Conservation (phyloP, 1,139 yeast species). For the Debaryomyces psychrophilus region DNA sequence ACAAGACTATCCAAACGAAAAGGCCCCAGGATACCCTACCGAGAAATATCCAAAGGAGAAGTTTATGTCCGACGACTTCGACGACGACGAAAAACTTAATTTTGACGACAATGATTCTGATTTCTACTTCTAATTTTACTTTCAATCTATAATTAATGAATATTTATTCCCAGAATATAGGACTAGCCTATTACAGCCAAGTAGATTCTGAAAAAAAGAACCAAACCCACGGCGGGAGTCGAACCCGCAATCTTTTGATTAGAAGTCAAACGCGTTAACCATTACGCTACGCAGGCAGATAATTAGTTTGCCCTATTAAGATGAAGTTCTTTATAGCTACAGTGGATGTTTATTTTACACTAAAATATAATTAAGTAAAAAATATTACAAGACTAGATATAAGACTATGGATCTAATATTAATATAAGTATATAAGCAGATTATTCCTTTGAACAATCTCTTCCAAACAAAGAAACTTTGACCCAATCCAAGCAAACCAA, state of each 20-base stretch:
- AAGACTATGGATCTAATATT: not conserved
- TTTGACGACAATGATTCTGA: conserved; percentile 9
- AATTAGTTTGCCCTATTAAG: too few relatives aligned
- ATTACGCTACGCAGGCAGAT: conserved; percentile 32
- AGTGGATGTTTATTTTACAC: too few relatives aligned
- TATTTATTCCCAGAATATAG: not conserved
- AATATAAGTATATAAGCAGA: not conserved
- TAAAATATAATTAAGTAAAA: too few relatives aligned
- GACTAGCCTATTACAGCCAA: not conserved
- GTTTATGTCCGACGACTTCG: not conserved
- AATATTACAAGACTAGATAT: too few relatives aligned
- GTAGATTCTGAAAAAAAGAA: not conserved
- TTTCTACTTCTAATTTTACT: conserved; percentile 7
- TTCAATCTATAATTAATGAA: not conserved
- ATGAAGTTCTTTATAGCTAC: too few relatives aligned
- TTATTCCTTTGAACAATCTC: conserved; percentile 71
- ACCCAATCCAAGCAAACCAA: conserved; percentile 86
- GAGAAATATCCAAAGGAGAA: conserved; percentile 1
- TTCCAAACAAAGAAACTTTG: conserved; percentile 84
- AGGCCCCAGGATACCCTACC: not conserved
- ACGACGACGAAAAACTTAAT: conserved; percentile 5
- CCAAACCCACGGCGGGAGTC: conserved; percentile 38
- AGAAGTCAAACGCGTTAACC: conserved; percentile 39
- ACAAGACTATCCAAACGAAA: not conserved
- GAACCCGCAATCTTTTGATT: conserved; percentile 39